Evolutionary conservation across 1,284 basidiomycete species (phyloP), one percentile per base, ranked within the genome.

Genomic region (Sporisorium reilianum): DNA sequence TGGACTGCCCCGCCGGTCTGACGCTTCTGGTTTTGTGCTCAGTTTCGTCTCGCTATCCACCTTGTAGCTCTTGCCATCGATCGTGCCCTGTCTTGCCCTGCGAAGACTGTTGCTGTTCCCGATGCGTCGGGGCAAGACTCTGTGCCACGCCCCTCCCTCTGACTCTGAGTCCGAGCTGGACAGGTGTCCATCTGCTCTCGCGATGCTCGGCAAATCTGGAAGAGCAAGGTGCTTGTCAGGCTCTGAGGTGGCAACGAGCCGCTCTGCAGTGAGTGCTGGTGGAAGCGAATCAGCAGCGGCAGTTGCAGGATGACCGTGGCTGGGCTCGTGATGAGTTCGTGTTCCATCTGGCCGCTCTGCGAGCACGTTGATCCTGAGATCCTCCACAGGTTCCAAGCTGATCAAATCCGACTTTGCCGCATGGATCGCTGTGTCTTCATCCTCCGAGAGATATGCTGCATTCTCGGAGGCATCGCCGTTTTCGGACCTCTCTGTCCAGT

Each of bases 401-500:
- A 70, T 53, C 22, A 57, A 16, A 16, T 49, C 57, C 6, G 57
- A 22, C 18, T 55, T 44, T 16, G 68, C 36, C 10, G 41, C 55
- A 10, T 16, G 41, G 2, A 61, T 38, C 9, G 30, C 46, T 14
- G 34, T 54, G 16, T 49, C 51, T n/a, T 74, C 64, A 18, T 67
- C 54, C 5, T 74, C 71, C 0, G 71, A 69, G 16, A 55, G 50
- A 34, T 49, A 58, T 2, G 52, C 44, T 25, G 64, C 58, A 25
- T 62, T 52, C 20, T 75, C 72, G 10, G 72, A 75, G 18, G 48
- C 32, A 20, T 69, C 67, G 26, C 68, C 72, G n/a, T 68, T 72
- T 30, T 73, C 74, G 8, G 74, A 76, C 18, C 64, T 64, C 30
- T 76, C 74, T 18, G 74, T 76, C 74, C 74, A 76, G 36, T 76